A percentile compares a stretch with the other conserved stretches of the same genome.
Evolutionary conservation across 1,284 basidiomycete species (phyloP).

Genomic region (Pholiota adiposa): DNA sequence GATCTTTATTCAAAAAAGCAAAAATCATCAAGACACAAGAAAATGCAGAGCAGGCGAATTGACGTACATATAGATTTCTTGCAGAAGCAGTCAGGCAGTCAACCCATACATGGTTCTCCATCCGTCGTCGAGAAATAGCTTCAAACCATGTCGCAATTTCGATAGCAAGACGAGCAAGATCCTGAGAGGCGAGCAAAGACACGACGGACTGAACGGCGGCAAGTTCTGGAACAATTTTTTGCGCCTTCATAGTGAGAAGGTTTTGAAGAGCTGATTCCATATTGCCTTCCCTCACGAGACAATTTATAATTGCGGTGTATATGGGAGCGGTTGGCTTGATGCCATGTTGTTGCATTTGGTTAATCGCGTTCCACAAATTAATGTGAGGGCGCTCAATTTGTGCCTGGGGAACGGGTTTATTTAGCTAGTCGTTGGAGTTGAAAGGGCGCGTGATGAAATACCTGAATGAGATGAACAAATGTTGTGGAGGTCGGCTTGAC

Average conservation of each 20-base stretch:
- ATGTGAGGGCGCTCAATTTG: conserved; percentile 40
- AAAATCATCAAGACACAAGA: conserved; percentile 9
- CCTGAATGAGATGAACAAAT: conserved; percentile 69
- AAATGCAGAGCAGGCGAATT: not conserved
- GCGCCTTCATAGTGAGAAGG: conserved; percentile 53
- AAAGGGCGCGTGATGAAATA: conserved; percentile 32
- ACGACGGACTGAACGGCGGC: conserved; percentile 54
- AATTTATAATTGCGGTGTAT: conserved; percentile 56
- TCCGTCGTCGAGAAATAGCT: conserved; percentile 48
- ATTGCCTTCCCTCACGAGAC: conserved; percentile 49
- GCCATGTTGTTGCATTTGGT: conserved; percentile 51
- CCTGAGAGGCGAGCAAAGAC: conserved; percentile 47
- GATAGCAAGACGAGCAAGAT: conserved; percentile 66
- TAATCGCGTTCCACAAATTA: conserved; percentile 37
- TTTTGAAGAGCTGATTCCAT: conserved; percentile 67
- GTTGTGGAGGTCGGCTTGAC: conserved; percentile 59
- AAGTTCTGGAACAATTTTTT: conserved; percentile 49
- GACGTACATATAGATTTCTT: conserved; percentile 63
- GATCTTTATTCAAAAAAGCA: conserved; percentile 48
- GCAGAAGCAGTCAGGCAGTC: conserved; percentile 62
- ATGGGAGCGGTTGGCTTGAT: conserved; percentile 55
- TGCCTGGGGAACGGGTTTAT: conserved; percentile 30
- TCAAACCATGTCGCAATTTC: conserved; percentile 70
- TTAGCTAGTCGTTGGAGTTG: not conserved
- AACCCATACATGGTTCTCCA: conserved; percentile 62